Conservation (phyloP, 768 basidiomycete species). For the Gelatoporia subvermispora region DNA sequence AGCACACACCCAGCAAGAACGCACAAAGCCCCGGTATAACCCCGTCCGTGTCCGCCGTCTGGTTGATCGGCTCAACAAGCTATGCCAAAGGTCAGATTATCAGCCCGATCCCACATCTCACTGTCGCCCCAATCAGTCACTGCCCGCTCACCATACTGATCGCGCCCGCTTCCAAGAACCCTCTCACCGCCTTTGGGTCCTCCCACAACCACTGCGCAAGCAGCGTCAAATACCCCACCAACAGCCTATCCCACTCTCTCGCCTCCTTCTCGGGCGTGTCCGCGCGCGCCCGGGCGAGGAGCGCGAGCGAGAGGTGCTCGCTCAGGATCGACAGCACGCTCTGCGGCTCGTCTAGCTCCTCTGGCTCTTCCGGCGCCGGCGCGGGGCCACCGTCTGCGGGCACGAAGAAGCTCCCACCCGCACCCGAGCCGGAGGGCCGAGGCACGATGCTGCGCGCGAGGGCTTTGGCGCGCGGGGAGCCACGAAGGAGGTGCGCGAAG, state of each 20-base stretch:
- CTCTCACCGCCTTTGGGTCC: slow-evolving; percentile 80
- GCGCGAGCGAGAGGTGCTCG: slow-evolving; percentile 85
- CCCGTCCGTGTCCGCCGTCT: slow-evolving; percentile 78
- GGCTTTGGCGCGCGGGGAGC: slow-evolving; percentile 58
- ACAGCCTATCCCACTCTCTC: slow-evolving; percentile 86
- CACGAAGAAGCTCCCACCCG: slow-evolving; percentile 53
- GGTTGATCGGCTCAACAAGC: slow-evolving; percentile 95
- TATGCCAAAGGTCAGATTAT: slow-evolving; percentile 24
- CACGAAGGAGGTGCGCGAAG: slow-evolving; percentile 74
- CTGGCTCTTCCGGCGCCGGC: slow-evolving; percentile 28
- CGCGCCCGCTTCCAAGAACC: slow-evolving; percentile 87
- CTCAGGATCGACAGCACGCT: slow-evolving; percentile 79
- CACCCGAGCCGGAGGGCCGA: slow-evolving; percentile 27
- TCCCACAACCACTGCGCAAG: slow-evolving; percentile 97
- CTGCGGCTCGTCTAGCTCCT: slow-evolving; percentile 53
- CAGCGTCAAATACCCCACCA: slow-evolving; percentile 79
- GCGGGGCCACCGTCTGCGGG: slow-evolving; percentile 55
- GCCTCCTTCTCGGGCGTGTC: slow-evolving; percentile 66
- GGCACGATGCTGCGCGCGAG: slow-evolving; percentile 64
- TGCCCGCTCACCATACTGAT: slow-evolving; percentile 72
- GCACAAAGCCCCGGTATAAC: slow-evolving; percentile 87
- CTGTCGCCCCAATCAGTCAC: neutral
- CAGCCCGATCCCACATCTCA: slow-evolving; percentile 1
- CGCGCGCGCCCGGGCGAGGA: slow-evolving; percentile 68
- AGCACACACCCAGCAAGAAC: slow-evolving; percentile 89